A percentile compares a stretch with the other conserved stretches of the same genome.
These are phyloP conservation scores for Saussurea involucrata DNA, from an alignment of 129 eudicot genomes.

Conservation along the genomic window DNA sequence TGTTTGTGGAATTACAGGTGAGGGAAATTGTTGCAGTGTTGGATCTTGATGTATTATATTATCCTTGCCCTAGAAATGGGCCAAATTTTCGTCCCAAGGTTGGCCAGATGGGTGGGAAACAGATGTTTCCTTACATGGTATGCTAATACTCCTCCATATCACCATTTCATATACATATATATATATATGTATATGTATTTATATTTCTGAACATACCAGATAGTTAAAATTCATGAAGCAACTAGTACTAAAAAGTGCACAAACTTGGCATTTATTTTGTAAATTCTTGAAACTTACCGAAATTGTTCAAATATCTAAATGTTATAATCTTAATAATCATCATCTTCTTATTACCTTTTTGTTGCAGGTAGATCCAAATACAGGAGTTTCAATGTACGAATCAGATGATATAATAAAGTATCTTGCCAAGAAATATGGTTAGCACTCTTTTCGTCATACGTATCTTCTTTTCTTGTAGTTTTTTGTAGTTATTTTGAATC, in stretches of 20 bases:
- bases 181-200: no score
- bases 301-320: background rate
- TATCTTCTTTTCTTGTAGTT: background rate
- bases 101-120: slow-evolving; percentile 86
- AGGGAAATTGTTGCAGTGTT: slow-evolving; percentile 90
- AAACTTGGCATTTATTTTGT: background rate
- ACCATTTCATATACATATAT: background rate
- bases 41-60: slow-evolving; percentile 89
- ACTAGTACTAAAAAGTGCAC: background rate
- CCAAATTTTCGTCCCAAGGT: slow-evolving; percentile 93
- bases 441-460: background rate
- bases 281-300: background rate
- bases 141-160: slow-evolving; percentile 13
- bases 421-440: slow-evolving; percentile 82
- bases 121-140: slow-evolving; percentile 95
- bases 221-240: background rate
- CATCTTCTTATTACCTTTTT: background rate
- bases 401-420: slow-evolving; percentile 96
- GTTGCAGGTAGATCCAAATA: slow-evolving; percentile 95
- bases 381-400: slow-evolving; percentile 97
- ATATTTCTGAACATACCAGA: background rate
- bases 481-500: background rate
- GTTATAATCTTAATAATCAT: background rate
- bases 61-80: slow-evolving; percentile 97
- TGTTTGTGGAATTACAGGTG: slow-evolving; percentile 45